Evolutionary conservation across 2,329 filamentous ascomycete genomes (phyloP), one percentile per base, ranked within the genome.

Genomic region (Fusarium luffae): DNA sequence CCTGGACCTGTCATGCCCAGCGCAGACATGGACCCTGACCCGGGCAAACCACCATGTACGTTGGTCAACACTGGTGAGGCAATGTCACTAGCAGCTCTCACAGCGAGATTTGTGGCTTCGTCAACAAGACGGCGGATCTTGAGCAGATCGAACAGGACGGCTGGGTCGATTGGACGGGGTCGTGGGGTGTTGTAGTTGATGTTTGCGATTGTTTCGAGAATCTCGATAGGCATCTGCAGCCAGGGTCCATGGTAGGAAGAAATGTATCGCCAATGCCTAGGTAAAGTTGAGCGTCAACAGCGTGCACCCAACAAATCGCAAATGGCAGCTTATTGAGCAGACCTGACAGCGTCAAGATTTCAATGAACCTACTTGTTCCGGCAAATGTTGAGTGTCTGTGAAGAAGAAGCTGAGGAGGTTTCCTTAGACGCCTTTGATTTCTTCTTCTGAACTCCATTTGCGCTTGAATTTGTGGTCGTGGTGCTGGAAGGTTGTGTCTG

Each of bases 231-330:
- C 59, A 95, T 84, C 79, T 93, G 90, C 16, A 94, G 87, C 93
- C 93, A 96, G 71, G 92, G 90, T 25, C 93, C 93, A 76, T 94
- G 90, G 76, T 93, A 96, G 28, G 90, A 92, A 23, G 92, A 94
- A 63, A 96, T 94, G 78, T 93, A 93, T 69, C 90, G 88, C 93
- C 92, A 95, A 81, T 95, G 92, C 78, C 93, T 95, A 51, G 11
- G 55, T 52, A 41, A 42, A n/a, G 58, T 50, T 57, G 51, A 58
- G 44, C 63, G 65, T 74, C 50, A 72, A 52, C n/a, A 50, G 28
- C 32, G 19, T 41, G 28, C 37, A 32, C 40, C 44, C n/a, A 34
- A n/a, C 37, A 37, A 25, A 27, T 57, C 49, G 34, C 13, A 55
- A 30, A 52, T 19, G 50, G 54, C 28, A 40, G 27, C 41, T 57